These are phyloP conservation scores for Diplodia scrobiculata DNA, from an alignment of 2,329 filamentous ascomycete species.

Conservation along the genomic window DNA sequence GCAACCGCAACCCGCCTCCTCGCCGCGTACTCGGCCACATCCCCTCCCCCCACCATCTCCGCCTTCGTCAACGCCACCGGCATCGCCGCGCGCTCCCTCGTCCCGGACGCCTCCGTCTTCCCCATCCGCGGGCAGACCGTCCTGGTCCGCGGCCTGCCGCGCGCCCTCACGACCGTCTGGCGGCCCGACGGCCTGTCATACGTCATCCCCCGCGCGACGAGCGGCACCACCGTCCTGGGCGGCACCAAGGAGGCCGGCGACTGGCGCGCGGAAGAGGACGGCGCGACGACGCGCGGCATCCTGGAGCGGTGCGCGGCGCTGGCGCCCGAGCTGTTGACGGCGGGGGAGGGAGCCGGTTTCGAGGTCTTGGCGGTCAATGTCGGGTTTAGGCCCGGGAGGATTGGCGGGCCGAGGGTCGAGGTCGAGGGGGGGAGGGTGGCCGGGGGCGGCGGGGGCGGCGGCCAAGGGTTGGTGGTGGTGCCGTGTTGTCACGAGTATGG, in stretches of 20 bases:
- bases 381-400: slow-evolving; percentile 50
- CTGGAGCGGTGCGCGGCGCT: slow-evolving; percentile 41
- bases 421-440: slow-evolving; percentile 37
- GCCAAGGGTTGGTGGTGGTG: slow-evolving; percentile 34
- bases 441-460: slow-evolving; percentile 34
- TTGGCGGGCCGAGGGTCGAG: slow-evolving; percentile 50
- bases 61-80: slow-evolving; percentile 51
- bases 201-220: slow-evolving; percentile 48
- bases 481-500: slow-evolving; percentile 53
- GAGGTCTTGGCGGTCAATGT: slow-evolving; percentile 50
- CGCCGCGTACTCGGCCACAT: neutral
- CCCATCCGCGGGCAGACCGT: slow-evolving; percentile 53
- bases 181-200: slow-evolving; percentile 42
- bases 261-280: slow-evolving; percentile 42
- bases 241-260: slow-evolving; percentile 49
- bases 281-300: slow-evolving; percentile 42
- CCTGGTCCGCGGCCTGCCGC: slow-evolving; percentile 48
- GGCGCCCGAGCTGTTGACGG: slow-evolving; percentile 42
- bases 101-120: slow-evolving; percentile 42
- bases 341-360: slow-evolving; percentile 37
- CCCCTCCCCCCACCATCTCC: slow-evolving; percentile 5
- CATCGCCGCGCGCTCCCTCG: slow-evolving; percentile 45
- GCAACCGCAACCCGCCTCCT: slow-evolving; percentile 19
- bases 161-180: slow-evolving; percentile 33
- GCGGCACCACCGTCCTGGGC: slow-evolving; percentile 49